These are phyloP conservation scores for Mortierella sp. DNA, from an alignment of 371 early-diverging fungal genomes.

Conservation along the genomic window DNA sequence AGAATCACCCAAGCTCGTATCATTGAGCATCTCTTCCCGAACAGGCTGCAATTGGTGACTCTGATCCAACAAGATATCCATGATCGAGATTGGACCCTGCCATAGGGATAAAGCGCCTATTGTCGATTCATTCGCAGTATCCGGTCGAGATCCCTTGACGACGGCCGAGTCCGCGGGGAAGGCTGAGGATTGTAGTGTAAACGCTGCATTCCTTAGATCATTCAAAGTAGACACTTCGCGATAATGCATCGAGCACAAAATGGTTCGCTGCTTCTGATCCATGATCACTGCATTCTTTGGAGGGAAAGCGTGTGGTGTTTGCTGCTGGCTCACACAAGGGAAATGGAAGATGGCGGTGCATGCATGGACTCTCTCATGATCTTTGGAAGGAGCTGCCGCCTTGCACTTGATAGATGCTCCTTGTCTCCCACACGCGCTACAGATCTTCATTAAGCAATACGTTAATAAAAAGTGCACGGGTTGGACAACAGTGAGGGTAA, in stretches of 20 bases:
- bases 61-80: neutral
- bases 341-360: slow-evolving; percentile 20
- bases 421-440: slow-evolving; percentile 15
- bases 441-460: slow-evolving; percentile 1
- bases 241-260: slow-evolving; percentile 27
- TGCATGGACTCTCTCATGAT: slow-evolving; percentile 7
- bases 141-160: too few species aligned
- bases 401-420: slow-evolving; percentile 32
- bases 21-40: too few species aligned
- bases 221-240: slow-evolving; percentile 28
- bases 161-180: neutral
- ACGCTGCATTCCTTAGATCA: slow-evolving; percentile 13
- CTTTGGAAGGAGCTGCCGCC: slow-evolving; percentile 8
- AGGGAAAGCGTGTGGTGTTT: neutral
- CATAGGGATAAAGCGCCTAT: neutral
- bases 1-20: neutral
- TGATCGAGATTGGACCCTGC: slow-evolving; percentile 9
- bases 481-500: neutral
- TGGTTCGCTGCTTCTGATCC: slow-evolving; percentile 20
- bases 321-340: slow-evolving; percentile 10
- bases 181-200: slow-evolving; percentile 11
- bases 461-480: neutral
- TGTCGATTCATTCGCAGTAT: neutral
- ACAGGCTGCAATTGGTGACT: neutral
- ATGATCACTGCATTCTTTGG: slow-evolving; percentile 12